Conservation (phyloP, 768 basidiomycete species). For the Xerocomus potaroensis region DNA sequence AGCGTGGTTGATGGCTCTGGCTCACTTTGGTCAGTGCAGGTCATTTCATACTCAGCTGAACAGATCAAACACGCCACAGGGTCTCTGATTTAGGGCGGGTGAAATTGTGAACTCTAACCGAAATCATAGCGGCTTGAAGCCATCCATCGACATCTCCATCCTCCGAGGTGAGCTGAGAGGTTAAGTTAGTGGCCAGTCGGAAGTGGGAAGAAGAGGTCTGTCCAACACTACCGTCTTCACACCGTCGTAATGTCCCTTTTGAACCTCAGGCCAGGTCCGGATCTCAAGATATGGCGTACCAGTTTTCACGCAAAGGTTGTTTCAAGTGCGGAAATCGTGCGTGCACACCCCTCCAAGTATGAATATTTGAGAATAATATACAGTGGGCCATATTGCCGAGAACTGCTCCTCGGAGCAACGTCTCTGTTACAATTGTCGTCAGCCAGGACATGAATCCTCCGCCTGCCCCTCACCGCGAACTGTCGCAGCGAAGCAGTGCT, state of each 20-base stretch:
- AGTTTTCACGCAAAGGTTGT: slow-evolving; percentile 83
- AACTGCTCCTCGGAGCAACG: slow-evolving; percentile 85
- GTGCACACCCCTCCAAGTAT: slow-evolving; percentile 31
- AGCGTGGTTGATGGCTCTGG: slow-evolving; percentile 4
- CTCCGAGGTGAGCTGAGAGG: slow-evolving; percentile 65
- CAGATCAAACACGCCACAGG: slow-evolving; percentile 27
- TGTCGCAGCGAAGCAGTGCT: slow-evolving; percentile 85
- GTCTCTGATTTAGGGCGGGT: slow-evolving; percentile 33
- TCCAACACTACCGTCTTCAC: slow-evolving; percentile 7
- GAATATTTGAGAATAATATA: slow-evolving; percentile 8
- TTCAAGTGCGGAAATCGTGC: slow-evolving; percentile 92
- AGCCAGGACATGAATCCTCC: slow-evolving; percentile 91
- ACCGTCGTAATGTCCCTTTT: slow-evolving; percentile 18
- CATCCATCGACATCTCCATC: slow-evolving; percentile 42
- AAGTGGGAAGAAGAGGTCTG: slow-evolving; percentile 71
- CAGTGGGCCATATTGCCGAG: slow-evolving; percentile 93
- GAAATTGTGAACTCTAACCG: slow-evolving; percentile 12
- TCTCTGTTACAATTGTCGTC: slow-evolving; percentile 92
- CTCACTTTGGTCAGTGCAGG: slow-evolving; percentile 5
- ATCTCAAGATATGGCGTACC: slow-evolving; percentile 63
- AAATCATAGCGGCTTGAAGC: slow-evolving; percentile 12
- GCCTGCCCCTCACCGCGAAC: slow-evolving; percentile 82
- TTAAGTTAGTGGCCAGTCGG: slow-evolving; percentile 61
- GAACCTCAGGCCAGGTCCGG: slow-evolving; percentile 43
- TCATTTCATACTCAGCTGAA: slow-evolving; percentile 7